A percentile compares a stretch with the other conserved stretches of the same genome.
phyloP scores from a whole-genome alignment of 306 rosid species.

The Quercus robur region DNA sequence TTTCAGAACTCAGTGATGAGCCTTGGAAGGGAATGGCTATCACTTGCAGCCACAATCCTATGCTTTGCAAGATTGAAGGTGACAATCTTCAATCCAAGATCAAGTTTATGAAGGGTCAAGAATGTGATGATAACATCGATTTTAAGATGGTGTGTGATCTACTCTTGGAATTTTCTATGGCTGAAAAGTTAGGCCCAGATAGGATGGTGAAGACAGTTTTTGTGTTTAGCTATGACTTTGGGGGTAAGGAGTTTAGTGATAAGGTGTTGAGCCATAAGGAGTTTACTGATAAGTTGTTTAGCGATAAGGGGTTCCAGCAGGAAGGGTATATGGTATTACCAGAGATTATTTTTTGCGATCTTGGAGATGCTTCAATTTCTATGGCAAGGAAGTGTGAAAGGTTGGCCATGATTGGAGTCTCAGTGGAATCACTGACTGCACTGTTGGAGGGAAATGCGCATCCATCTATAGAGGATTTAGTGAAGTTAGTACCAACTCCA shows the following conservation, averaged over 20 bases:
- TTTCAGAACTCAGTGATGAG: neutral
- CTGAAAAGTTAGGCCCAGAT: neutral
- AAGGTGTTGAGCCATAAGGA: too few species aligned
- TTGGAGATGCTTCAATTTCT: neutral
- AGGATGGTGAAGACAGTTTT: neutral
- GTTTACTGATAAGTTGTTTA: too few species aligned
- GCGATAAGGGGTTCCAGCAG: neutral
- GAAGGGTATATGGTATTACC: neutral
- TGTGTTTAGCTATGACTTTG: neutral
- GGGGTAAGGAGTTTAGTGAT: too few species aligned
- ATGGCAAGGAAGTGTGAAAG: neutral
- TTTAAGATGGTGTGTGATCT: neutral
- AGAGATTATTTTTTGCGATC: neutral
- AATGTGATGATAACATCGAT: neutral
- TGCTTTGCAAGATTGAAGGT: neutral
- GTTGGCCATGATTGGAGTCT: neutral
- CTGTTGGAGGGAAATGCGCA: neutral
- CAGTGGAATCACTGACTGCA: neutral
- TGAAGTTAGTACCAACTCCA: neutral
- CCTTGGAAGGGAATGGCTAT: neutral
- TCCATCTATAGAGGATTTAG: neutral
- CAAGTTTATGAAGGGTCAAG: neutral
- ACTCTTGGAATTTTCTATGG: neutral
- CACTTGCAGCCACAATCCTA: neutral
- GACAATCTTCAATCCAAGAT: neutral